phyloP scores from a whole-genome alignment of 257 asterid species.

The Ocimum tenuiflorum region DNA sequence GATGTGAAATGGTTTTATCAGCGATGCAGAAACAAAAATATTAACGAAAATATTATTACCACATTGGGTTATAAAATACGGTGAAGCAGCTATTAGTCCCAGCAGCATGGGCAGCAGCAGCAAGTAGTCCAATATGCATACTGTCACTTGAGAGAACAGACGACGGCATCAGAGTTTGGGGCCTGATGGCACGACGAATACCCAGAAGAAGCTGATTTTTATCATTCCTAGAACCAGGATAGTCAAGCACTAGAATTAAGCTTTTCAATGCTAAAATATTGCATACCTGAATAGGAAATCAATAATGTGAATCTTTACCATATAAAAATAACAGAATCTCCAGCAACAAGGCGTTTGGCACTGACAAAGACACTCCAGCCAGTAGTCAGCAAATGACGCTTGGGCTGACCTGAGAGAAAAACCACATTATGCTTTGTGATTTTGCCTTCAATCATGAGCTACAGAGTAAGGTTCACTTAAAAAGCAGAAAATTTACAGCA shows the following conservation, averaged over 20 bases:
- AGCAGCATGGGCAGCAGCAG: conserved; percentile 99
- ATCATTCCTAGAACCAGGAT: conserved; percentile 97
- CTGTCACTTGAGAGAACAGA: conserved; percentile 97
- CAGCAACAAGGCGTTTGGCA: conserved; percentile 57
- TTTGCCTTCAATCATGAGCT: too few species aligned
- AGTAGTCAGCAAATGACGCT: conserved; percentile 56
- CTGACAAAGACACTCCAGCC: conserved; percentile 65
- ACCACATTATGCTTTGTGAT: too few species aligned
- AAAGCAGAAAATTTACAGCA: too few species aligned
- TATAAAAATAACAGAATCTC: conserved; percentile 53
- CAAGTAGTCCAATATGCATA: conserved; percentile 97
- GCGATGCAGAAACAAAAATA: background rate
- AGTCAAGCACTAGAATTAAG: too few species aligned
- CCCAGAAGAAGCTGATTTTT: conserved; percentile 93
- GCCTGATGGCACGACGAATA: conserved; percentile 82
- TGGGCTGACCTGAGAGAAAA: conserved; percentile 51
- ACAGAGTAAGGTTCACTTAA: too few species aligned
- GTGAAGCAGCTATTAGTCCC: conserved; percentile 96
- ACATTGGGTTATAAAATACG: conserved; percentile 89
- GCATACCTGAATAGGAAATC: too few species aligned
- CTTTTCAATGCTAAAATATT: too few species aligned
- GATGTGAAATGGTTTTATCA: conserved; percentile 24
- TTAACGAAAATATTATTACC: background rate
- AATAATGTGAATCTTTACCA: too few species aligned
- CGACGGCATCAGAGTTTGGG: conserved; percentile 97